A percentile compares a stretch with the other conserved stretches of the same genome.
These are phyloP conservation scores for Scheffersomyces titani DNA, from an alignment of 1,139 yeast species.

Conservation along the genomic window DNA sequence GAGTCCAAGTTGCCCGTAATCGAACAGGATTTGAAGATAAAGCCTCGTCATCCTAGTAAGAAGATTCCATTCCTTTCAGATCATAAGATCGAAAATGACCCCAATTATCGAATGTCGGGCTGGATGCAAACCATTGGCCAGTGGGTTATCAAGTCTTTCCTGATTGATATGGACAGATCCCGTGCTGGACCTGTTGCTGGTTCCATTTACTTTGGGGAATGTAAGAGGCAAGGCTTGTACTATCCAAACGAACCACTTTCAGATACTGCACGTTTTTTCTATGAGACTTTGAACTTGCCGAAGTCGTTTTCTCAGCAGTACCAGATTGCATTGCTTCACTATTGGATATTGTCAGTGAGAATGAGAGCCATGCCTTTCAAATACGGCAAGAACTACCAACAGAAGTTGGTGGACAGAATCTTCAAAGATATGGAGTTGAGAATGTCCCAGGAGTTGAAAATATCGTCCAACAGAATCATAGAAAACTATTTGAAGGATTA, in stretches of 20 bases:
- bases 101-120: constrained; percentile 56
- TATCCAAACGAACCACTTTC: constrained; percentile 70
- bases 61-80: constrained; percentile 54
- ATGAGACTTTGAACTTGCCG: constrained; percentile 79
- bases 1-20: constrained; percentile 51
- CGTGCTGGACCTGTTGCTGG: constrained; percentile 97
- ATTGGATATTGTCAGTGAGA: constrained; percentile 91
- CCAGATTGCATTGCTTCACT: constrained; percentile 85
- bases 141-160: constrained; percentile 61
- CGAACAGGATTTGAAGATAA: constrained; percentile 38
- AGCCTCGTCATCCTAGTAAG: constrained; percentile 42
- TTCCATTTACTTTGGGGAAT: constrained; percentile 78
- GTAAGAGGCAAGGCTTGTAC: constrained; percentile 81
- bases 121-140: constrained; percentile 79
- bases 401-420: constrained; percentile 83
- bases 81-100: constrained; percentile 58
- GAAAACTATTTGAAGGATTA: constrained; percentile 88
- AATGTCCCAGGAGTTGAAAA: constrained; percentile 81
- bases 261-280: constrained; percentile 68
- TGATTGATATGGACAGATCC: constrained; percentile 86
- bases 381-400: constrained; percentile 87
- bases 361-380: constrained; percentile 96
- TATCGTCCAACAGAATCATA: constrained; percentile 78
- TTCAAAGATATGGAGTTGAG: constrained; percentile 89
- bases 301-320: constrained; percentile 92